phyloP scores from a whole-genome alignment of 1,284 basidiomycete genomes.

The Malassezia restricta region DNA sequence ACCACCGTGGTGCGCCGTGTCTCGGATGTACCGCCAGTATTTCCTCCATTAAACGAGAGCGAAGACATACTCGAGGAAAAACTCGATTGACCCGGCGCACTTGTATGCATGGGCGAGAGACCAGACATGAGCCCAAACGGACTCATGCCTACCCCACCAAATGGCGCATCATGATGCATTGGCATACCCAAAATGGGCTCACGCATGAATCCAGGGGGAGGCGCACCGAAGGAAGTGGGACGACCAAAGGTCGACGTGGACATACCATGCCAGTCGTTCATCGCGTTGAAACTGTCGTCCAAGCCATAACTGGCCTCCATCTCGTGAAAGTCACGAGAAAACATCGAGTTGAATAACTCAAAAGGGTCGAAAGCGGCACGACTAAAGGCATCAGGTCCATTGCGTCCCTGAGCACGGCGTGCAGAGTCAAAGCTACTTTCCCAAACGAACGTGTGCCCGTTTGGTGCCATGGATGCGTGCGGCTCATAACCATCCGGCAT shows the following conservation, averaged over 20 bases:
- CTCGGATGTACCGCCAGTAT: constrained; percentile 14
- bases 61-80: constrained; percentile 2
- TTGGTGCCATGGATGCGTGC: constrained; percentile 6
- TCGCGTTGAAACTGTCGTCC: background rate
- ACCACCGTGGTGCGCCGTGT: constrained; percentile 26
- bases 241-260: background rate
- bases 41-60: constrained; percentile 1
- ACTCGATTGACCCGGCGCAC: background rate
- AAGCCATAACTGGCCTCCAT: constrained; percentile 6
- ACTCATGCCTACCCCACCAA: background rate
- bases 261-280: background rate
- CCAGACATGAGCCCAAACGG: constrained; percentile 5
- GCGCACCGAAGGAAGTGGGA: constrained; percentile 3
- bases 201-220: background rate
- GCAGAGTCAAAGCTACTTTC: constrained; percentile 39
- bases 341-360: constrained; percentile 41
- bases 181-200: background rate
- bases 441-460: constrained; percentile 27
- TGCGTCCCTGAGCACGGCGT: constrained; percentile 21
- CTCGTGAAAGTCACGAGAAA: constrained; percentile 19
- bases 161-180: background rate
- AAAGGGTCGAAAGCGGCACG: constrained; percentile 26
- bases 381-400: constrained; percentile 19
- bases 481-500: constrained; percentile 28
- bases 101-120: constrained; percentile 12